Evolutionary conservation across 148 eudicot species (phyloP).

Genomic region (Dysphania ambrosioides): DNA sequence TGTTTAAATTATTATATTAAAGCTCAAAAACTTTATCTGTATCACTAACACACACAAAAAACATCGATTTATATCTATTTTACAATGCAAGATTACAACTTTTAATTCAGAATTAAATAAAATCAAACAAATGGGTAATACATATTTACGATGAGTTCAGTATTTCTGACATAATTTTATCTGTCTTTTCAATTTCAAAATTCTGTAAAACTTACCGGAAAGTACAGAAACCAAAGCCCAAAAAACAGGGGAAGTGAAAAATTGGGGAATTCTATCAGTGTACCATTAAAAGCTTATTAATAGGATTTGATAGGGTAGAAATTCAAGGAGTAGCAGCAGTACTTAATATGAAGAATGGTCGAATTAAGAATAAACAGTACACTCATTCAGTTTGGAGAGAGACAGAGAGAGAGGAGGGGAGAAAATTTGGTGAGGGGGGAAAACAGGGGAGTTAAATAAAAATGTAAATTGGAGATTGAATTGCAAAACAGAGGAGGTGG

Average conservation of each 20-base stretch:
- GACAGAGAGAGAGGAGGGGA: no score
- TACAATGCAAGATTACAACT: background rate
- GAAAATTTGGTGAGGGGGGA: conserved; percentile 15
- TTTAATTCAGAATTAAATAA: no score
- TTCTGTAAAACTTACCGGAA: conserved; percentile 8
- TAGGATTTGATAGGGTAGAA: conserved; percentile 10
- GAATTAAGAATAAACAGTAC: background rate
- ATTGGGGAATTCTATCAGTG: conserved; percentile 19
- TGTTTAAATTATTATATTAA: no score
- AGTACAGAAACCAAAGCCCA: background rate
- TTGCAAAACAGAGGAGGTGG: conserved; percentile 22
- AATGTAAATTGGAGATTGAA: conserved; percentile 8
- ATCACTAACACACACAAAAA: background rate
- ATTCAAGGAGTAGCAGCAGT: conserved; percentile 1
- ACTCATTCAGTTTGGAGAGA: background rate
- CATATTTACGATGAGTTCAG: conserved; percentile 5
- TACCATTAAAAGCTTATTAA: conserved; percentile 11
- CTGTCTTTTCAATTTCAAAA: background rate
- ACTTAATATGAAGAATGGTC: conserved; percentile 2
- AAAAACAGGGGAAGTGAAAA: conserved; percentile 5
- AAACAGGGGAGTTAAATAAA: conserved; percentile 9
- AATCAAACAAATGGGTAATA: conserved; percentile 7
- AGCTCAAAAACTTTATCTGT: conserved; percentile 7
- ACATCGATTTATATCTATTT: background rate
- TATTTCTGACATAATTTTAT: conserved; percentile 2